These are phyloP conservation scores for Xylaria multiplex DNA, from an alignment of 2,329 filamentous ascomycete species.

Conservation along the genomic window DNA sequence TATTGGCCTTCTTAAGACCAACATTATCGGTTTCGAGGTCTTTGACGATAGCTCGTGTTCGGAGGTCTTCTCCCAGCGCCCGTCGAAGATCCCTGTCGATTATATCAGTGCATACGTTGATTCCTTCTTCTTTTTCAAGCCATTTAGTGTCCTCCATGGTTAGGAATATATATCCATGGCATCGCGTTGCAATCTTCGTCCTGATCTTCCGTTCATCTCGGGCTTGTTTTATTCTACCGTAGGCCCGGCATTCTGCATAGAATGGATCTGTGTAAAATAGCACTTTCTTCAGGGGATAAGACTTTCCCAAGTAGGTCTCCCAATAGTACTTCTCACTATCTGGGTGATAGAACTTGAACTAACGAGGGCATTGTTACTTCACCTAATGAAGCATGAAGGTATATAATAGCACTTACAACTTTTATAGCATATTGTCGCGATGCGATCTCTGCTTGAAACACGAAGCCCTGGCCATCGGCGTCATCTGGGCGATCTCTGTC, in stretches of 20 bases:
- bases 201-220: background rate
- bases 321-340: background rate
- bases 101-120: background rate
- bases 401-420: background rate
- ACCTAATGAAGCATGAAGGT: background rate
- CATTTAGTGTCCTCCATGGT: background rate
- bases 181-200: background rate
- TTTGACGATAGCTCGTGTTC: background rate
- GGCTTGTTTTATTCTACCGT: background rate
- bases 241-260: constrained; percentile 2
- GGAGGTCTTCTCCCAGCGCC: background rate
- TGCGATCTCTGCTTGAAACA: constrained; percentile 1
- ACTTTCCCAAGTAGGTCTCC: background rate
- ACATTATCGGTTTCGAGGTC: constrained; percentile 1
- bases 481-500: background rate
- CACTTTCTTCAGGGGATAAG: background rate
- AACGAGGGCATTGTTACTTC: background rate
- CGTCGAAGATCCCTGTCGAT: background rate
- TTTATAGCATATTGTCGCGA: constrained; percentile 3
- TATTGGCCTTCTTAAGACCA: background rate
- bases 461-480: background rate
- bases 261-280: constrained; percentile 1
- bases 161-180: background rate
- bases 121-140: background rate
- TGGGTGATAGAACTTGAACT: constrained; percentile 3